Conservation (phyloP, 768 basidiomycete genomes). For the Lepiota venenata region DNA sequence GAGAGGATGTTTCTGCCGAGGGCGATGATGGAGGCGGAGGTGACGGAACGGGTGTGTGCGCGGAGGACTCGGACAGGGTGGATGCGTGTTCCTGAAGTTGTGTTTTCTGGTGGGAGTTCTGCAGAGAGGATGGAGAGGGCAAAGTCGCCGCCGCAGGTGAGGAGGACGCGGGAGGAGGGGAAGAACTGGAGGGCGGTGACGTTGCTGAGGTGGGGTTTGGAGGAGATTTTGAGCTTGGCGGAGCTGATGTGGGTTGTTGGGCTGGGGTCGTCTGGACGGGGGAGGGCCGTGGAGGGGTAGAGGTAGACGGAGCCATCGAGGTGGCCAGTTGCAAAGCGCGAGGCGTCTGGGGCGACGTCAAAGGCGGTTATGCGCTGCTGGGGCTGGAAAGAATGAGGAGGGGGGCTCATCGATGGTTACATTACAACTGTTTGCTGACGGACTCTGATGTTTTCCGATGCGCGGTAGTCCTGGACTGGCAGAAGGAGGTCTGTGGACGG, state of each 20-base stretch:
- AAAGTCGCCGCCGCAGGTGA: constrained; percentile 70
- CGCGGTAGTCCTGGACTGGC: constrained; percentile 50
- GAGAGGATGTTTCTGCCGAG: constrained; percentile 68
- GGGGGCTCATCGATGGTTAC: background rate
- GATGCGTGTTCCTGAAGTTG: constrained; percentile 27
- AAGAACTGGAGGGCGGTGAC: constrained; percentile 61
- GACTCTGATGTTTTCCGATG: constrained; percentile 40
- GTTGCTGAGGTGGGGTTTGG: constrained; percentile 47
- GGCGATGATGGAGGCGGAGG: constrained; percentile 59
- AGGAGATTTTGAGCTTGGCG: constrained; percentile 27
- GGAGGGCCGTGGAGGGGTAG: constrained; percentile 32
- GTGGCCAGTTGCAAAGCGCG: constrained; percentile 58
- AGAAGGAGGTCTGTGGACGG: constrained; percentile 42
- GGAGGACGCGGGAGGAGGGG: constrained; percentile 67
- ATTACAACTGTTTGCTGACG: constrained; percentile 28
- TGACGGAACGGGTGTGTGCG: constrained; percentile 65
- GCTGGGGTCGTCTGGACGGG: constrained; percentile 17
- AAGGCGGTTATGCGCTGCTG: constrained; percentile 61
- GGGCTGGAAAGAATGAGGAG: constrained; percentile 1
- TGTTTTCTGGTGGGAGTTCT: constrained; percentile 29
- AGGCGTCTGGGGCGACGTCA: constrained; percentile 55
- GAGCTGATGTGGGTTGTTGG: constrained; percentile 20
- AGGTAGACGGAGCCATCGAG: constrained; percentile 56
- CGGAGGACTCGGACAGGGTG: constrained; percentile 57
- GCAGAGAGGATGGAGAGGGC: constrained; percentile 64